These are phyloP conservation scores for Salix suchowensis DNA, from an alignment of 345 rosid species.

Conservation along the genomic window DNA sequence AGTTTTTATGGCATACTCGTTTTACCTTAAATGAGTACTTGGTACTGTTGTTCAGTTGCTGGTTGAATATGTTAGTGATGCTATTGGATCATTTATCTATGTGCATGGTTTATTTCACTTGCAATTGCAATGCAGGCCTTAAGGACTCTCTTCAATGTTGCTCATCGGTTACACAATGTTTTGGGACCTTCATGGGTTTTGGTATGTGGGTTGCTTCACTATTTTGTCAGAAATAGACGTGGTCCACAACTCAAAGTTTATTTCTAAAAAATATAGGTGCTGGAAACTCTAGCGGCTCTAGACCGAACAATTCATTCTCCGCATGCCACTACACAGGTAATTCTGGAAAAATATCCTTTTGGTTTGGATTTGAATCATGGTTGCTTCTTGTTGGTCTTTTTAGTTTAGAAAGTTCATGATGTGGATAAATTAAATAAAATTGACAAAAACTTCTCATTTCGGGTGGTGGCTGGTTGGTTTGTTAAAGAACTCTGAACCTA, in stretches of 20 bases:
- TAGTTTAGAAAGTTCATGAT: not conserved
- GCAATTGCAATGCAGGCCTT: constrained; percentile 59
- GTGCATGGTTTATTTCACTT: constrained; percentile 20
- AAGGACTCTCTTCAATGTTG: constrained; percentile 92
- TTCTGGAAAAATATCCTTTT: not conserved
- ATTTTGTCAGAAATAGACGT: not conserved
- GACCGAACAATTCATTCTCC: constrained; percentile 95
- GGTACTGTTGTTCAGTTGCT: not conserved
- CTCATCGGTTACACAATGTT: constrained; percentile 89
- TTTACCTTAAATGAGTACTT: not conserved
- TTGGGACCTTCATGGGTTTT: constrained; percentile 99
- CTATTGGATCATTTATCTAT: constrained; percentile 7
- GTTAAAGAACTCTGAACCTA: too few species aligned
- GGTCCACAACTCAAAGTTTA: not conserved
- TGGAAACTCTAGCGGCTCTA: constrained; percentile 90
- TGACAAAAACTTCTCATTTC: not conserved
- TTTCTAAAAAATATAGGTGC: constrained; percentile 49
- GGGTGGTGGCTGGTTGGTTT: not conserved
- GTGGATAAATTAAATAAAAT: not conserved
- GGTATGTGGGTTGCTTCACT: constrained; percentile 47
- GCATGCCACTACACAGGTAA: constrained; percentile 93
- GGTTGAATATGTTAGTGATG: constrained; percentile 6
- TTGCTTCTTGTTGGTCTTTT: not conserved
- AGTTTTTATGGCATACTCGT: constrained; percentile 4
- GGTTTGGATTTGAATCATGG: constrained; percentile 1